Evolutionary conservation across 2,329 filamentous ascomycete genomes (phyloP).

Genomic region (Lithohypha guttulata): DNA sequence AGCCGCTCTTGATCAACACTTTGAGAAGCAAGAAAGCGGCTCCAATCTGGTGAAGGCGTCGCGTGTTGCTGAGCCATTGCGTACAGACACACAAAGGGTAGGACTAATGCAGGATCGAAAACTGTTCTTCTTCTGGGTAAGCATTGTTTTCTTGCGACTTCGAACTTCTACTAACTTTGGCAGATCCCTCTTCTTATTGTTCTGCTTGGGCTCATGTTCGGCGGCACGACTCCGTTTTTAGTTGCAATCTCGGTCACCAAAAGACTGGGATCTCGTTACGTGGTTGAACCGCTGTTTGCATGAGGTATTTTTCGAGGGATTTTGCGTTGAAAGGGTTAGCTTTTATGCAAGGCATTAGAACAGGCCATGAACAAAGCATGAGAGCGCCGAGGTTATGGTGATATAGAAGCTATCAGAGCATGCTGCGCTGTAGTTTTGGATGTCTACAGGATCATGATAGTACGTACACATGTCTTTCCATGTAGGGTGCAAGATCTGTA

Average conservation of each 20-base stretch:
- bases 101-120: slow-evolving; percentile 36
- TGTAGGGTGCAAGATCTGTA: no score
- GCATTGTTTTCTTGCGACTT: slow-evolving; percentile 17
- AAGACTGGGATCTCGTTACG: not conserved
- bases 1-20: slow-evolving; percentile 35
- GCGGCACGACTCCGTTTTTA: slow-evolving; percentile 23
- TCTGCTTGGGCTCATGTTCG: slow-evolving; percentile 35
- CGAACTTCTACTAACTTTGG: slow-evolving; percentile 18
- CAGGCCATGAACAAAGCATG: no score
- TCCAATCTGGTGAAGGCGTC: no score
- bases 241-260: slow-evolving; percentile 3
- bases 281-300: not conserved
- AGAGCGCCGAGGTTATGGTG: no score
- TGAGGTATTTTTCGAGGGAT: slow-evolving; percentile 1
- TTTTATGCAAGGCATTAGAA: no score
- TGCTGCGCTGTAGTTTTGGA: not conserved
- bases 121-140: slow-evolving; percentile 45
- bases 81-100: slow-evolving; percentile 31
- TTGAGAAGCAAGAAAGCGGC: slow-evolving; percentile 16
- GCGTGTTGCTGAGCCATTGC: no score
- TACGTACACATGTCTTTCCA: not conserved
- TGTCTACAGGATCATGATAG: no score
- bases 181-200: slow-evolving; percentile 39
- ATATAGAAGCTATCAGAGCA: not conserved
- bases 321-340: no score